phyloP scores from a whole-genome alignment of 2,329 filamentous ascomycete species.

The Hyphodiscus sp. region DNA sequence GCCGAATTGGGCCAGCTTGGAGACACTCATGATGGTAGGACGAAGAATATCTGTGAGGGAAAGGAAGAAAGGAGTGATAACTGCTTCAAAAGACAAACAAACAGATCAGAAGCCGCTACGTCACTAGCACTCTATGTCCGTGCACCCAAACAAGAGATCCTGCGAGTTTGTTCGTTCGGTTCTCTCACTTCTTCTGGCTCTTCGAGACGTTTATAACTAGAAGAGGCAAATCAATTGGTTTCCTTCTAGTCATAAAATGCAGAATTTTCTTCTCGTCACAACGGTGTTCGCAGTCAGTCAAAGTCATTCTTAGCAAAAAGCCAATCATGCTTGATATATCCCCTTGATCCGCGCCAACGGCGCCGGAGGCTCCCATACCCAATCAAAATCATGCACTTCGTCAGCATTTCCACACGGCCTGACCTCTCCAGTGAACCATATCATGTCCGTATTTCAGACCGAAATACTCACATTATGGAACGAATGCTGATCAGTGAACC shows the following conservation, averaged over 20 bases:
- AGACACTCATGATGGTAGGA: constrained; percentile 4
- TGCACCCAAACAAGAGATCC: background rate
- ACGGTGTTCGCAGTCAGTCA: background rate
- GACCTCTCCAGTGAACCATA: too few species aligned
- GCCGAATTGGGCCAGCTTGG: constrained; percentile 14
- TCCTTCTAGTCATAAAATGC: background rate
- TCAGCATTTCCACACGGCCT: background rate
- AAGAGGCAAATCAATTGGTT: background rate
- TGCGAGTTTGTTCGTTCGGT: background rate
- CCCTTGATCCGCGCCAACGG: background rate
- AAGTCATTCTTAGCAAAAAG: background rate
- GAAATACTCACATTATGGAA: too few species aligned
- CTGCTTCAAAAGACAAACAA: background rate
- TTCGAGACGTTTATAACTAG: background rate
- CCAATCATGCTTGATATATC: background rate
- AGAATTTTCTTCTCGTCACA: background rate
- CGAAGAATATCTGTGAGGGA: background rate
- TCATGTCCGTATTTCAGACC: too few species aligned
- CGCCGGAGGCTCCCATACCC: too few species aligned
- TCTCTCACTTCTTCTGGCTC: background rate
- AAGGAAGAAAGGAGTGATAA: background rate
- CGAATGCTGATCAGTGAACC: too few species aligned
- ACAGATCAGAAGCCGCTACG: background rate
- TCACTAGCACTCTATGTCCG: background rate
- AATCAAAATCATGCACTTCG: background rate